phyloP scores from a whole-genome alignment of 192 early-diverging fungal genomes.

The Phycomyces nitens region DNA sequence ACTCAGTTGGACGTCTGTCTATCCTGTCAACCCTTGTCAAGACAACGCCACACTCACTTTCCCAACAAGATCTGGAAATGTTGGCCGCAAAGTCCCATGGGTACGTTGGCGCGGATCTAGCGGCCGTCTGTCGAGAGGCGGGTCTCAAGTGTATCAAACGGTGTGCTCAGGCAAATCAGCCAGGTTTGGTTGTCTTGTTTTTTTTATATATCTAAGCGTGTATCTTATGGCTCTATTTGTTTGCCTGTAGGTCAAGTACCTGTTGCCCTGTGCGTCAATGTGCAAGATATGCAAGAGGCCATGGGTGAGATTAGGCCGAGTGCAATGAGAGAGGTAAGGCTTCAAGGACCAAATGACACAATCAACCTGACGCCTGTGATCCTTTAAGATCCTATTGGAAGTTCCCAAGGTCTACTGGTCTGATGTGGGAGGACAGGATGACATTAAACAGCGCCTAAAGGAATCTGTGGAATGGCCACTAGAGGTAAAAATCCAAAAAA shows the following conservation, averaged over 20 bases:
- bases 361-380: neutral
- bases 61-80: constrained; percentile 47
- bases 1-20: constrained; percentile 54
- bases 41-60: constrained; percentile 66
- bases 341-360: neutral
- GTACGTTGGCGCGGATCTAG: constrained; percentile 96
- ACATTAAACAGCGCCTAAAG: constrained; percentile 85
- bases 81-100: constrained; percentile 79
- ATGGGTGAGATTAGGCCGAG: constrained; percentile 65
- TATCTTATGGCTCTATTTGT: too few species aligned
- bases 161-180: constrained; percentile 5
- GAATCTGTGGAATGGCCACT: constrained; percentile 99
- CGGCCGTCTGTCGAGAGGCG: constrained; percentile 82
- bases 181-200: neutral
- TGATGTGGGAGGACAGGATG: constrained; percentile 91
- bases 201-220: too few species aligned
- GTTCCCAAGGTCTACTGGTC: constrained; percentile 91
- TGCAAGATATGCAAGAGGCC: constrained; percentile 56
- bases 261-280: constrained; percentile 42
- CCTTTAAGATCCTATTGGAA: constrained; percentile 70
- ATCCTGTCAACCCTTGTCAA: constrained; percentile 72
- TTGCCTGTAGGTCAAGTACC: too few species aligned
- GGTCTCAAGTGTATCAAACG: constrained; percentile 75
- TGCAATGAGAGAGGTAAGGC: constrained; percentile 79
- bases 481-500: constrained; percentile 49